These are phyloP conservation scores for Silybum marianum DNA, from an alignment of 129 eudicot species.

Conservation along the genomic window DNA sequence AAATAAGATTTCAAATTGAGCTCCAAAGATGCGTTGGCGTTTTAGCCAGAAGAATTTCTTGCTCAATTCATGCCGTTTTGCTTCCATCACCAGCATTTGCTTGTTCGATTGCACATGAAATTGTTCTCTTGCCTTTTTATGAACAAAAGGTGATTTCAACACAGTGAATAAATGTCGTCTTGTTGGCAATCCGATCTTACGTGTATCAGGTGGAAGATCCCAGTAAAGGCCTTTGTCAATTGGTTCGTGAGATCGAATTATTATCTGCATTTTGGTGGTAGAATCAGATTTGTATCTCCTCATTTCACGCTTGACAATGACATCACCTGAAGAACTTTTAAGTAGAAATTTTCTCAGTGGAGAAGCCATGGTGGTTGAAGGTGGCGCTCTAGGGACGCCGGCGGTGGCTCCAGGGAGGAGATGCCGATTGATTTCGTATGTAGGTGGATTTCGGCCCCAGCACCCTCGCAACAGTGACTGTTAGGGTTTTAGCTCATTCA, in stretches of 20 bases:
- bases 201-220: slow-evolving; percentile 36
- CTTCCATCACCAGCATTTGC: slow-evolving; percentile 36
- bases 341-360: slow-evolving; percentile 24
- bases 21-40: slow-evolving; percentile 40
- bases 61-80: slow-evolving; percentile 33
- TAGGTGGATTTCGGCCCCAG: not conserved
- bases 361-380: slow-evolving; percentile 35
- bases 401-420: not conserved
- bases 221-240: slow-evolving; percentile 41
- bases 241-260: slow-evolving; percentile 32
- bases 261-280: slow-evolving; percentile 35
- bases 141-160: slow-evolving; percentile 40
- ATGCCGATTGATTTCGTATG: not conserved
- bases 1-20: slow-evolving; percentile 42
- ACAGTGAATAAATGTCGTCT: slow-evolving; percentile 34
- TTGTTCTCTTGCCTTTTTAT: slow-evolving; percentile 46
- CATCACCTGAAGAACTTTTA: slow-evolving; percentile 10
- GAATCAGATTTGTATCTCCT: slow-evolving; percentile 37
- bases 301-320: slow-evolving; percentile 13
- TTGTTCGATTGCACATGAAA: slow-evolving; percentile 37
- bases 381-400: not conserved
- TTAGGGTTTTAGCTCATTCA: not conserved
- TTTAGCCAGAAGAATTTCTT: slow-evolving; percentile 42
- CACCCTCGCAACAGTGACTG: not conserved
- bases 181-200: slow-evolving; percentile 32